Evolutionary conservation across 192 early-diverging fungal species (phyloP), one percentile per base, ranked within the genome.

Genomic region (Pilaira anomala): DNA sequence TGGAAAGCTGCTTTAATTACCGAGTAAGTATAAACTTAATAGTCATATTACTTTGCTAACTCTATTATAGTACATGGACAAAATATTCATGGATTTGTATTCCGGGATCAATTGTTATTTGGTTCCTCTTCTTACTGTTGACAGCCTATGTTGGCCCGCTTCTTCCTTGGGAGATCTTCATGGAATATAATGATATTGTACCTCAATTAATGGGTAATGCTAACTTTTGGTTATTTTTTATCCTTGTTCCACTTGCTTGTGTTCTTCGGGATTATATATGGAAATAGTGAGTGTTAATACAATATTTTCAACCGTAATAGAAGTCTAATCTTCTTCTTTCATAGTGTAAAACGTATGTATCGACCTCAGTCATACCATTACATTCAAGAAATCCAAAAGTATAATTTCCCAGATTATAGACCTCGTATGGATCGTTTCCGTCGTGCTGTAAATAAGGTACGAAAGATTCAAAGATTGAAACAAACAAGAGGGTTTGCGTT

Each of bases 311-410:
- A 29, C 7, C 7, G 51, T 24, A 18, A n/a, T 42, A 21, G 25
- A 19, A 16, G 7, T 14, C 21, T 2, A 29, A 28, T 13, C 42
- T 14, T 46, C 28, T 30, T 42, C 49, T 53, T 40, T 63, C 13
- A 21, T 77, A 93, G 91, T 48, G 62, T 65, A 22, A 83, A 83
- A 56, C 88, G 94, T 40, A 90, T 89, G 74, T 92, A 89, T 67
- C 73, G 84, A 28, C 80, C 95, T 24, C 69, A 84, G 62, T 82
- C 88, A 11, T 97, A 98, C 73, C 97, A 99, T 69, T 91, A 95
- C 67, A 89, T 97, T 39, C 96, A 98, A 76, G 97, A 99, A 79
- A 99, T 99, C 56, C 91, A 98, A 78, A 97, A 95, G 74, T 94
- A 90, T 86, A 96, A 97, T 77, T 93, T 99, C 62, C 97, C 93